Evolutionary conservation across 768 basidiomycete genomes (phyloP).

Genomic region (Albatrellus ellisii): DNA sequence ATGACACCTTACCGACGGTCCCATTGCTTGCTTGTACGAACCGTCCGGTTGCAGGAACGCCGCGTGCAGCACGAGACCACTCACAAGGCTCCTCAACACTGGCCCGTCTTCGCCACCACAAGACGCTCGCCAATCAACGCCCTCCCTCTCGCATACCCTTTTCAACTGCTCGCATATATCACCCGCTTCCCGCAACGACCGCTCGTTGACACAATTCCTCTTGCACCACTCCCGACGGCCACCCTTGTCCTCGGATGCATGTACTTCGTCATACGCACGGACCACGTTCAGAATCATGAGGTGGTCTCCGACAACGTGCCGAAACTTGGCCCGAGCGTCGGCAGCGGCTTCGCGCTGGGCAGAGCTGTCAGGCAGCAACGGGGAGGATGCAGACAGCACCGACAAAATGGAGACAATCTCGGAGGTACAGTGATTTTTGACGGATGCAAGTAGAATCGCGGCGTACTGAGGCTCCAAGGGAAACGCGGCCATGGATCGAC

Average conservation of each 20-base stretch:
- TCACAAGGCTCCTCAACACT: conserved; percentile 57
- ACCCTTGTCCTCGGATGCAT: conserved; percentile 29
- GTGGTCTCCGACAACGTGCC: conserved; percentile 82
- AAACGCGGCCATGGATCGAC: conserved; percentile 78
- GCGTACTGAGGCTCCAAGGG: conserved; percentile 84
- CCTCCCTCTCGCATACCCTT: conserved; percentile 43
- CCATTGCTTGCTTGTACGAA: conserved; percentile 73
- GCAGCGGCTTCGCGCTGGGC: conserved; percentile 63
- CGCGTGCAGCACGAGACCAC: conserved; percentile 71
- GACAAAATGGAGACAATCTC: conserved; percentile 83
- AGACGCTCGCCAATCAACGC: conserved; percentile 45
- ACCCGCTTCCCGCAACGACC: conserved; percentile 63
- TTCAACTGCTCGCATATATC: conserved; percentile 74
- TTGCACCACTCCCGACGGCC: conserved; percentile 68
- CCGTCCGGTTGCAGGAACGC: conserved; percentile 81
- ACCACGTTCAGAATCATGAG: conserved; percentile 81
- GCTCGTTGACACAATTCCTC: conserved; percentile 71
- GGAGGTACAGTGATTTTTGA: conserved; percentile 52
- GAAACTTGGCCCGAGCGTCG: conserved; percentile 65
- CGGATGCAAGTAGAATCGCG: conserved; percentile 69
- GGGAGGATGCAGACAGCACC: conserved; percentile 67
- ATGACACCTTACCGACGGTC: conserved; percentile 39
- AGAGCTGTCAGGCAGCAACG: conserved; percentile 65
- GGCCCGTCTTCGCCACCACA: conserved; percentile 54
- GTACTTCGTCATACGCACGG: conserved; percentile 66